phyloP scores from a whole-genome alignment of 768 basidiomycete species.

The Suillus plorans region DNA sequence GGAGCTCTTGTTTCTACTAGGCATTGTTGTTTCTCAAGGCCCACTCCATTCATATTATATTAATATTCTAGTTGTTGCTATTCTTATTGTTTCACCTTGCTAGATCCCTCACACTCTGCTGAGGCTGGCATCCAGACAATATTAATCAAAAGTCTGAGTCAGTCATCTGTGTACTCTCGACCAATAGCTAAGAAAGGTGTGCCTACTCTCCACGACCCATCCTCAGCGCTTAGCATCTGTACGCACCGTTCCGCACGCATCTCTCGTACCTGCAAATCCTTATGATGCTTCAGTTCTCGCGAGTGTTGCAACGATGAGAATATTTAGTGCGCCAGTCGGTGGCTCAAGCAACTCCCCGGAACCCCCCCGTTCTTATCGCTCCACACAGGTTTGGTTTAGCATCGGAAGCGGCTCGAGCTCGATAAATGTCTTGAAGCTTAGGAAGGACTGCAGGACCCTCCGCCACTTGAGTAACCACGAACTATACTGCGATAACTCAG shows the following conservation, averaged over 20 bases:
- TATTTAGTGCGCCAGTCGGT: constrained; percentile 77
- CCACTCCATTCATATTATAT: not conserved
- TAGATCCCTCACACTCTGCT: not conserved
- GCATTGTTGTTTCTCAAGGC: not conserved
- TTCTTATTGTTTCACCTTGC: not conserved
- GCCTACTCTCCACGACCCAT: no score
- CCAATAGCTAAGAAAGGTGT: no score
- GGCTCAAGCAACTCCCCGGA: constrained; percentile 30
- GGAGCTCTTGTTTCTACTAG: not conserved
- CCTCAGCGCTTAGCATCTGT: not conserved
- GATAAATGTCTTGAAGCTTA: constrained; percentile 2
- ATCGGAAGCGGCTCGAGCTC: constrained; percentile 11
- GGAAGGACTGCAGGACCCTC: constrained; percentile 5
- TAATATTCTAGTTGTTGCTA: not conserved
- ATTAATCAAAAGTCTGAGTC: no score
- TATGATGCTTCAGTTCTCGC: not conserved
- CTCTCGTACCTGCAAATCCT: not conserved
- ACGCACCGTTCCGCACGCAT: constrained; percentile 1
- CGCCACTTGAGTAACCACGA: constrained; percentile 1
- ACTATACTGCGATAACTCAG: not conserved
- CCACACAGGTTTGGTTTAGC: not conserved
- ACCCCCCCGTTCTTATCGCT: constrained; percentile 1
- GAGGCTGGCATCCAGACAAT: not conserved
- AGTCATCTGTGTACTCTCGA: not conserved
- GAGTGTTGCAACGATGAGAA: constrained; percentile 16